Conservation (phyloP, 768 basidiomycete genomes). For the Amanita pseudoporphyria region DNA sequence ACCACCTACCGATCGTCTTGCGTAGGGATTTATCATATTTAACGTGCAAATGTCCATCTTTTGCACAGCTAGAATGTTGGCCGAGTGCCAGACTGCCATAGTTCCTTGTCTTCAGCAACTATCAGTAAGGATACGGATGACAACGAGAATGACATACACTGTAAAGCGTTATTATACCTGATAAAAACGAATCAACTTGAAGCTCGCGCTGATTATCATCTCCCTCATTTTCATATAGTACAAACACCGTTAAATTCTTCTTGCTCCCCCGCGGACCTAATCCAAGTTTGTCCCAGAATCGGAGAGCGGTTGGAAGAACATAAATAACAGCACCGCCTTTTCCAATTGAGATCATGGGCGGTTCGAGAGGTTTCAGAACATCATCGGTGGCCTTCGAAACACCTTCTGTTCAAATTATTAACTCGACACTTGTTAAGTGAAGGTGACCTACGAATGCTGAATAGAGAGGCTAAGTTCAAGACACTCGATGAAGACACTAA, state of each 20-base stretch:
- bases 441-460: conserved; percentile 24
- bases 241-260: conserved; percentile 62
- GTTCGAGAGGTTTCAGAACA: conserved; percentile 25
- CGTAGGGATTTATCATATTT: conserved; percentile 59
- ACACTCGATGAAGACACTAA: conserved; percentile 28
- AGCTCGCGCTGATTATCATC: conserved; percentile 34
- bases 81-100: conserved; percentile 52
- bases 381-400: conserved; percentile 7
- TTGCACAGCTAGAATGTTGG: conserved; percentile 31
- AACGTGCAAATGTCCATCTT: conserved; percentile 52
- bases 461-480: conserved; percentile 34
- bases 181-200: conserved; percentile 53
- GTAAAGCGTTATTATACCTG: conserved; percentile 42
- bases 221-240: conserved; percentile 56
- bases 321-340: conserved; percentile 66
- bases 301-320: conserved; percentile 55
- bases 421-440: not conserved
- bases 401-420: not conserved
- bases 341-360: conserved; percentile 54
- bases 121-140: conserved; percentile 10
- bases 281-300: conserved; percentile 84
- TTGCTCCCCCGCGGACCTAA: conserved; percentile 58
- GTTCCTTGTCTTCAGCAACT: conserved; percentile 41
- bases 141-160: conserved; percentile 32
- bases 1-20: conserved; percentile 47